Conservation (phyloP, 2,329 filamentous ascomycete genomes). For the Canariomyces notabilis region DNA sequence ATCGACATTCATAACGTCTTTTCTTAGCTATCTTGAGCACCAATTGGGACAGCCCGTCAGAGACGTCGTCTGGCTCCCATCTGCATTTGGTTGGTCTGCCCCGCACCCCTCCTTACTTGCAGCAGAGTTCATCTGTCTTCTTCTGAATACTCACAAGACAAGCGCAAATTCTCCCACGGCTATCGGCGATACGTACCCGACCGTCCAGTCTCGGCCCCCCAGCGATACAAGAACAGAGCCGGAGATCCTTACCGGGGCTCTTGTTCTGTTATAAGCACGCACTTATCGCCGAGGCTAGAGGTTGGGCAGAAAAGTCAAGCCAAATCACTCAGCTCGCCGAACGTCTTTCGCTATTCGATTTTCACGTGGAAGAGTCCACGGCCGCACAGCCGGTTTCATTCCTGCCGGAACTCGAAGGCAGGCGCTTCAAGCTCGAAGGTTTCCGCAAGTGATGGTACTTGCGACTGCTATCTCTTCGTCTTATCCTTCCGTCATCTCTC, state of each 20-base stretch:
- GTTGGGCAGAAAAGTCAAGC: neutral
- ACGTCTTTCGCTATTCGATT: neutral
- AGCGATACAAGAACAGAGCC: conserved; percentile 3
- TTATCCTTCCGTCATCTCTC: conserved; percentile 4
- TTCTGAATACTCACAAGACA: neutral
- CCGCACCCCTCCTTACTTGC: conserved; percentile 5
- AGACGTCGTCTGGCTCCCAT: no score
- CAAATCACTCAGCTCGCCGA: neutral
- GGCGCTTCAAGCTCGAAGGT: neutral
- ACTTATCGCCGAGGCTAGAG: no score
- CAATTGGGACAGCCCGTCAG: no score
- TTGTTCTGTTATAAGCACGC: no score
- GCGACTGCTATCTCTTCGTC: neutral
- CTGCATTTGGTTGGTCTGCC: conserved; percentile 4
- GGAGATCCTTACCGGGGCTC: no score
- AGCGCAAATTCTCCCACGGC: neutral
- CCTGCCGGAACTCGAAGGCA: neutral
- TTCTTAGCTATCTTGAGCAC: no score
- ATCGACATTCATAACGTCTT: no score
- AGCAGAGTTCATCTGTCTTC: neutral
- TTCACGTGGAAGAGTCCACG: neutral
- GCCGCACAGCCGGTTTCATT: neutral
- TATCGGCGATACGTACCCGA: conserved; percentile 9
- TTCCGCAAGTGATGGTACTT: neutral
- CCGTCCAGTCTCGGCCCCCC: conserved; percentile 2